phyloP scores from a whole-genome alignment of 2,329 filamentous ascomycete species.

The Rachicladosporium sp. region DNA sequence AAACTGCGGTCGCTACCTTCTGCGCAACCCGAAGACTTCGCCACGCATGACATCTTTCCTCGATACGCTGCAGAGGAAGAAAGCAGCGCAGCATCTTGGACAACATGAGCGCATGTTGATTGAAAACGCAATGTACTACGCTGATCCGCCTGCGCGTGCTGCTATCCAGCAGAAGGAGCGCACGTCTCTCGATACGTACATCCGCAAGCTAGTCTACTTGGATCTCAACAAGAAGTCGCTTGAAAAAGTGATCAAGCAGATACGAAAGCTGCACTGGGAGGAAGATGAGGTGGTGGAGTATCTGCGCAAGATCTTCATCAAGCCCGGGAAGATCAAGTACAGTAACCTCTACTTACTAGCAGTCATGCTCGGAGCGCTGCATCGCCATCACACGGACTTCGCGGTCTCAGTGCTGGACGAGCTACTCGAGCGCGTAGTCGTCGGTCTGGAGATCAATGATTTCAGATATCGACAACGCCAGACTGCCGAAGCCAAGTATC shows the following conservation, averaged over 20 bases:
- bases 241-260: constrained; percentile 84
- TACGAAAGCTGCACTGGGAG: constrained; percentile 95
- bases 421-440: constrained; percentile 74
- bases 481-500: constrained; percentile 89
- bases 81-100: constrained; percentile 85
- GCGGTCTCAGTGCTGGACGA: constrained; percentile 87
- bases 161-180: constrained; percentile 95
- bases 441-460: constrained; percentile 88
- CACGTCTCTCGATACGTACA: constrained; percentile 82
- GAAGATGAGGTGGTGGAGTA: constrained; percentile 72
- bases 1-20: constrained; percentile 86
- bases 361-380: constrained; percentile 75
- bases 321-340: constrained; percentile 94
- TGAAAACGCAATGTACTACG: constrained; percentile 95
- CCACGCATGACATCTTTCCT: constrained; percentile 89
- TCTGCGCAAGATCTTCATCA: constrained; percentile 84
- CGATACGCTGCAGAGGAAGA: constrained; percentile 91
- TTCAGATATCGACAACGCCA: constrained; percentile 95
- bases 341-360: constrained; percentile 90
- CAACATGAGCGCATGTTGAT: constrained; percentile 97
- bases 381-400: constrained; percentile 85
- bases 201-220: constrained; percentile 82
- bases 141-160: constrained; percentile 84
- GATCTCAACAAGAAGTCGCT: constrained; percentile 92
- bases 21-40: constrained; percentile 84